These are phyloP conservation scores for Metschnikowia aberdeeniae DNA, from an alignment of 805 yeast genomes.

Conservation along the genomic window DNA sequence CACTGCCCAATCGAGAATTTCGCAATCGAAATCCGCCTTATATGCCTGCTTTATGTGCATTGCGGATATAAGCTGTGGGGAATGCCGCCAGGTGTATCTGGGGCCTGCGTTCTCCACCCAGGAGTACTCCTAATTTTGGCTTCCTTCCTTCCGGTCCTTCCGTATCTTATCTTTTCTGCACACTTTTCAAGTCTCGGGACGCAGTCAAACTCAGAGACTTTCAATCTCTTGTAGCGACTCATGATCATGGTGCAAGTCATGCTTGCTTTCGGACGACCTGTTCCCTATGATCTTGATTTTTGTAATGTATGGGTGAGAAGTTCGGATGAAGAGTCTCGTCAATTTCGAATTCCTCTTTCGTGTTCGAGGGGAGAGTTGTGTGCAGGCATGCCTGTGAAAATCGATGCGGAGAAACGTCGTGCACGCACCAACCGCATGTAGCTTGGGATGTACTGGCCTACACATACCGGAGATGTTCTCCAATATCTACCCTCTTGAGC, in stretches of 20 bases:
- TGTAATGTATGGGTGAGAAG: not conserved
- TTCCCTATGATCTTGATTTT: no score
- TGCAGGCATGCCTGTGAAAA: constrained; percentile 3
- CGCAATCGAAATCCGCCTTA: constrained; percentile 2
- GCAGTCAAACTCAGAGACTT: no score
- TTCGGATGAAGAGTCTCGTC: not conserved
- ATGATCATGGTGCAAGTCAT: no score
- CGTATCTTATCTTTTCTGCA: no score
- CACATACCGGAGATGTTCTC: no score
- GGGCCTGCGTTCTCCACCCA: not conserved
- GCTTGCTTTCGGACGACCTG: no score
- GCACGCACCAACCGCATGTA: not conserved
- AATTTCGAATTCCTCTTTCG: not conserved
- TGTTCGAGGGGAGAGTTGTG: not conserved
- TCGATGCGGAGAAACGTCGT: constrained; percentile 1
- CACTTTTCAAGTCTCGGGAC: no score
- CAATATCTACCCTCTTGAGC: no score
- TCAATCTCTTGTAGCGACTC: no score
- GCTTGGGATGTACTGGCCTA: no score
- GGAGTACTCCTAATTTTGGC: not conserved
- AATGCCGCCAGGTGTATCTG: not conserved
- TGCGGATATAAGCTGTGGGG: constrained; percentile 4
- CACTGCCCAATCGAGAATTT: constrained; percentile 5
- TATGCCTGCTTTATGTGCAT: not conserved
- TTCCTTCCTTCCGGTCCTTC: not conserved